These are phyloP conservation scores for Clitocybe nebularis DNA, from an alignment of 1,284 basidiomycete genomes.

Conservation along the genomic window DNA sequence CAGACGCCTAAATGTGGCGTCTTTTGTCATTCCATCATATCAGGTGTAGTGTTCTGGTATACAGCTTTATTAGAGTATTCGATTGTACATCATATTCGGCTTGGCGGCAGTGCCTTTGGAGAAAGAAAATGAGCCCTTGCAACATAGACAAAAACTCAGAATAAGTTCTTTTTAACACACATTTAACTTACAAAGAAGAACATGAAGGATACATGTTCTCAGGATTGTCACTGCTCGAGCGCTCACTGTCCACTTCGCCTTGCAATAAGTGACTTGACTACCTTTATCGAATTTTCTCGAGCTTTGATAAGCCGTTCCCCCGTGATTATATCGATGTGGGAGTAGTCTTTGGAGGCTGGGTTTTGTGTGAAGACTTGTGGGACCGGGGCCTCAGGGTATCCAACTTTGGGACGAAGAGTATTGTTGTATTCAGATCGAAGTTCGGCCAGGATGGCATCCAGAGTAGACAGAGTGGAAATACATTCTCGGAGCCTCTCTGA, in stretches of 20 bases:
- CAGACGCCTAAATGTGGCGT: too few species aligned
- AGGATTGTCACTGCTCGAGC: too few species aligned
- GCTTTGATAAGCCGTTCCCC: slow-evolving; percentile 38
- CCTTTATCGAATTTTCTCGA: slow-evolving; percentile 38
- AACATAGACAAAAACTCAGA: too few species aligned
- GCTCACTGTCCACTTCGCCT: neutral
- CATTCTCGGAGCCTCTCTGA: slow-evolving; percentile 62
- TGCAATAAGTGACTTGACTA: slow-evolving; percentile 32
- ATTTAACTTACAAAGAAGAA: too few species aligned
- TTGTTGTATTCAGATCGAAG: slow-evolving; percentile 42
- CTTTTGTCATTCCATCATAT: too few species aligned
- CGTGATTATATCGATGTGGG: slow-evolving; percentile 33
- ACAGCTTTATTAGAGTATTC: too few species aligned
- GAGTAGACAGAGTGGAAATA: slow-evolving; percentile 49
- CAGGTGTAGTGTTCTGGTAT: too few species aligned
- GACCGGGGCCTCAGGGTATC: neutral
- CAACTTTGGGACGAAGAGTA: neutral
- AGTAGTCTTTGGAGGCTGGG: slow-evolving; percentile 26
- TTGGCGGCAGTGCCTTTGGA: too few species aligned
- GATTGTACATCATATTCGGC: too few species aligned
- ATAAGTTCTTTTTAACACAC: too few species aligned
- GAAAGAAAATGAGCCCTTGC: too few species aligned
- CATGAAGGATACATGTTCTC: too few species aligned
- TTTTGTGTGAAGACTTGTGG: neutral
- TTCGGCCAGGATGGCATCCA: slow-evolving; percentile 58